Conservation (phyloP, 179 eudicot genomes). For the Beta corolliflora region DNA sequence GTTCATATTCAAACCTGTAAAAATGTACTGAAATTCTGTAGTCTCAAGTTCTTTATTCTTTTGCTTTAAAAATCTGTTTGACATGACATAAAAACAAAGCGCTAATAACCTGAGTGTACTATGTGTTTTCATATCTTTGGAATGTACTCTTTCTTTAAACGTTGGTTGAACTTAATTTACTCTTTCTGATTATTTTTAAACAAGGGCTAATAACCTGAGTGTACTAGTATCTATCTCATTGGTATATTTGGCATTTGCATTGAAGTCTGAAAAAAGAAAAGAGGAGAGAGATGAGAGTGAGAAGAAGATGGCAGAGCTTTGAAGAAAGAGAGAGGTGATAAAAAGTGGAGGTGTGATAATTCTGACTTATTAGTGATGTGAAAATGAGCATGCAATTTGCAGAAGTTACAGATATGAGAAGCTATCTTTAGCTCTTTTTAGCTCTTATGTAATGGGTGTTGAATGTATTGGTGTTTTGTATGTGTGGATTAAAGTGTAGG, state of each 20-base stretch:
- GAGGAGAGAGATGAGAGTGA: neutral
- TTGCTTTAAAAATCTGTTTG: neutral
- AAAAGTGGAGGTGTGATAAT: neutral
- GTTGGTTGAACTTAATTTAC: neutral
- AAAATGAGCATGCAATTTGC: conserved; percentile 13
- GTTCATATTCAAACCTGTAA: neutral
- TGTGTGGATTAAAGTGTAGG: neutral
- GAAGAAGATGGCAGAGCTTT: conserved; percentile 1
- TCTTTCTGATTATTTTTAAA: no score
- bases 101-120: neutral
- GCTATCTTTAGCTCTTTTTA: neutral
- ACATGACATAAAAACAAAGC: conserved; percentile 12
- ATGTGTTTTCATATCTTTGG: conserved; percentile 1
- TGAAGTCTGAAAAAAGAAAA: conserved; percentile 1
- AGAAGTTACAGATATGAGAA: neutral
- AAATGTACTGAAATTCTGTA: neutral
- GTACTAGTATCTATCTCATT: neutral
- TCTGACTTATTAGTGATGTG: conserved; percentile 15
- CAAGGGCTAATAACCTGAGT: no score
- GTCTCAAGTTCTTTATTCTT: neutral
- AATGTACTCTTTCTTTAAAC: neutral
- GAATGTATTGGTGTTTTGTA: neutral
- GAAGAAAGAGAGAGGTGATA: conserved; percentile 1
- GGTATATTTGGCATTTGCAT: neutral
- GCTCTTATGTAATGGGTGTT: neutral